Percentiles rank a stretch among this genome's conserved stretches.
These are phyloP conservation scores for Tolypocladium tropicale DNA, from an alignment of 2,329 filamentous ascomycete species.

Conservation along the genomic window DNA sequence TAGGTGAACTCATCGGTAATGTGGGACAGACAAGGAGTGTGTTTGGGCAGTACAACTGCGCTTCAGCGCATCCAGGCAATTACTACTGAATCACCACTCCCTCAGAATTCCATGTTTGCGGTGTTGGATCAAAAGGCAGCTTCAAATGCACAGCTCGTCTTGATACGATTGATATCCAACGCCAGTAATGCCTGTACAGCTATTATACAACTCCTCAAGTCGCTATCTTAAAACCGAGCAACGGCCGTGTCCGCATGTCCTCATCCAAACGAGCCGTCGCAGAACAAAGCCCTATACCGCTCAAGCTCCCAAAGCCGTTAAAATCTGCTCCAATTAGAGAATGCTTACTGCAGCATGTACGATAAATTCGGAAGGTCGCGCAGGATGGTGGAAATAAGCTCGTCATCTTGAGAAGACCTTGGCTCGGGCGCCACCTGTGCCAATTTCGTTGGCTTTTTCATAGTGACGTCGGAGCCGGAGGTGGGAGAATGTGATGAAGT, in stretches of 20 bases:
- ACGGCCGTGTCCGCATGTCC: neutral
- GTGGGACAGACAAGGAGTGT: neutral
- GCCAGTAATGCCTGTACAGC: neutral
- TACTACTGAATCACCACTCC: neutral
- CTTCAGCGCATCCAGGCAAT: too few relatives aligned
- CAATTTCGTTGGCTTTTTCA: too few relatives aligned
- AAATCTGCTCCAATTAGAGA: neutral
- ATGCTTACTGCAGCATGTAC: conserved; percentile 30
- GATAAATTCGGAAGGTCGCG: conserved; percentile 31
- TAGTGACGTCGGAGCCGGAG: neutral
- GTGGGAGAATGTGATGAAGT: neutral
- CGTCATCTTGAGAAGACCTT: conserved; percentile 13
- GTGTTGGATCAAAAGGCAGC: too few relatives aligned
- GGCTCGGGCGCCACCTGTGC: neutral
- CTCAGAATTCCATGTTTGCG: too few relatives aligned
- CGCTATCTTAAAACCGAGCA: neutral
- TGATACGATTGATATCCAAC: neutral
- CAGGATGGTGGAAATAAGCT: conserved; percentile 23
- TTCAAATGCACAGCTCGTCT: neutral
- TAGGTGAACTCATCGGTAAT: too few relatives aligned
- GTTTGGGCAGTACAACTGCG: too few relatives aligned
- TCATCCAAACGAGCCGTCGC: neutral
- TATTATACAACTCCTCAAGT: neutral
- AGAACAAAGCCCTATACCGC: neutral
- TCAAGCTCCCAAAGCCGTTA: neutral